Conservation (phyloP, 176 grass and related monocot genomes). For the Cenchrus purpureus region DNA sequence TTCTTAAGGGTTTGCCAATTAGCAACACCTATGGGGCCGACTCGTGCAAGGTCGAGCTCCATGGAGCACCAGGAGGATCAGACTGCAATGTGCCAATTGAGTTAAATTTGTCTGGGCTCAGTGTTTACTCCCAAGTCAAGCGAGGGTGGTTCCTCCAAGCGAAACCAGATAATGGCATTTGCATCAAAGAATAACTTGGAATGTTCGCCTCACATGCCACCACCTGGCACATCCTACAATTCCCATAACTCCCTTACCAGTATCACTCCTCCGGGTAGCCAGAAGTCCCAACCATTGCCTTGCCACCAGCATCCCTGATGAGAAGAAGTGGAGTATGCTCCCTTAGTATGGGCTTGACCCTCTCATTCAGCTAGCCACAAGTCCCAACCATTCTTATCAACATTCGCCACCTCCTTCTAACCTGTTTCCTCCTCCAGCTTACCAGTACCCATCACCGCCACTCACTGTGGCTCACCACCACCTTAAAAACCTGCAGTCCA, state of each 20-base stretch:
- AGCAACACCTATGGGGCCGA: conserved; percentile 41
- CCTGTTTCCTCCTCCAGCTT: conserved; percentile 38
- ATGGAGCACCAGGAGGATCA: conserved; percentile 68
- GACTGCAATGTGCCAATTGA: conserved; percentile 65
- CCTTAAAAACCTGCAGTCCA: not conserved
- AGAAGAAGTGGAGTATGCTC: too few relatives aligned
- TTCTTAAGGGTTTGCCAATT: conserved; percentile 53
- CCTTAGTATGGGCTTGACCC: too few relatives aligned
- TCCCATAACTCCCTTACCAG: conserved; percentile 47
- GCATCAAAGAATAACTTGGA: conserved; percentile 56
- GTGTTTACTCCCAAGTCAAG: conserved; percentile 46
- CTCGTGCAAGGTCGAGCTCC: conserved; percentile 75
- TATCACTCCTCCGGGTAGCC: conserved; percentile 41
- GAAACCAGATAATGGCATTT: conserved; percentile 61
- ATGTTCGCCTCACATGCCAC: conserved; percentile 43
- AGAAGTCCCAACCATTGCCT: conserved; percentile 45
- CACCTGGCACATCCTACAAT: conserved; percentile 30
- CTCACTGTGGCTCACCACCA: too few relatives aligned
- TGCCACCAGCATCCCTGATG: too few relatives aligned
- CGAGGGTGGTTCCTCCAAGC: conserved; percentile 67
- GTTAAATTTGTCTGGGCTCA: conserved; percentile 53
- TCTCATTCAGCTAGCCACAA: conserved; percentile 44
- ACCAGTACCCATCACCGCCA: conserved; percentile 59
- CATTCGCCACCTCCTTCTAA: conserved; percentile 36
- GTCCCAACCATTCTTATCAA: conserved; percentile 39